These are phyloP conservation scores for Cornus controversa DNA, from an alignment of 148 eudicot genomes.

Conservation along the genomic window DNA sequence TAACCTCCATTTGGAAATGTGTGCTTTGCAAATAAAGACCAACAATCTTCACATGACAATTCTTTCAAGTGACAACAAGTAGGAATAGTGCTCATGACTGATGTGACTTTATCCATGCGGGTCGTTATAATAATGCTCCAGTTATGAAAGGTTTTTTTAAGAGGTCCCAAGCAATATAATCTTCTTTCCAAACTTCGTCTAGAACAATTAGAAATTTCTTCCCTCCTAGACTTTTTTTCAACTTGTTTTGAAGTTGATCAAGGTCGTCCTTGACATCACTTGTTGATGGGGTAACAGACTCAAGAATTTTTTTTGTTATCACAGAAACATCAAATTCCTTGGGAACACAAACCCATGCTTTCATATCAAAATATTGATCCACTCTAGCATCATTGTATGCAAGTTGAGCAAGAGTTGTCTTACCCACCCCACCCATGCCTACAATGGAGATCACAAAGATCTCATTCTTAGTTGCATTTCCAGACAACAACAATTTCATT, in stretches of 20 bases:
- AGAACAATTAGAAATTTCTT: conserved; percentile 18
- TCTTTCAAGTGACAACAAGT: too few relatives aligned
- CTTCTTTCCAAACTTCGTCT: conserved; percentile 24
- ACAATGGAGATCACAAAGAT: conserved; percentile 21
- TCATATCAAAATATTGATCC: too few relatives aligned
- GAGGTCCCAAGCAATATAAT: too few relatives aligned
- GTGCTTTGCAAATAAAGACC: too few relatives aligned
- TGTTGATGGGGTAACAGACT: background rate
- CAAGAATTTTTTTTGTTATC: conserved; percentile 3
- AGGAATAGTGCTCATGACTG: conserved; percentile 9
- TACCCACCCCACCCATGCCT: too few relatives aligned
- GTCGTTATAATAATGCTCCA: conserved; percentile 27
- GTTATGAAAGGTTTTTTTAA: too few relatives aligned
- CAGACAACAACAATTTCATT: too few relatives aligned
- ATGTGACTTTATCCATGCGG: conserved; percentile 1
- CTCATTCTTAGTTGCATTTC: background rate
- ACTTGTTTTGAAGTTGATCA: too few relatives aligned
- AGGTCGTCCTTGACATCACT: background rate
- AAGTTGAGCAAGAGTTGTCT: too few relatives aligned
- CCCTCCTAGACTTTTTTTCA: background rate
- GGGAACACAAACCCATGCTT: conserved; percentile 15
- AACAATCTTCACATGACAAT: too few relatives aligned
- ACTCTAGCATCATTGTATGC: too few relatives aligned
- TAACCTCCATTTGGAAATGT: too few relatives aligned
- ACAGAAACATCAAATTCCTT: background rate